Base-by-base conservation (phyloP, 2,329 filamentous ascomycete genomes). In the Botryotinia calthae region DNA sequence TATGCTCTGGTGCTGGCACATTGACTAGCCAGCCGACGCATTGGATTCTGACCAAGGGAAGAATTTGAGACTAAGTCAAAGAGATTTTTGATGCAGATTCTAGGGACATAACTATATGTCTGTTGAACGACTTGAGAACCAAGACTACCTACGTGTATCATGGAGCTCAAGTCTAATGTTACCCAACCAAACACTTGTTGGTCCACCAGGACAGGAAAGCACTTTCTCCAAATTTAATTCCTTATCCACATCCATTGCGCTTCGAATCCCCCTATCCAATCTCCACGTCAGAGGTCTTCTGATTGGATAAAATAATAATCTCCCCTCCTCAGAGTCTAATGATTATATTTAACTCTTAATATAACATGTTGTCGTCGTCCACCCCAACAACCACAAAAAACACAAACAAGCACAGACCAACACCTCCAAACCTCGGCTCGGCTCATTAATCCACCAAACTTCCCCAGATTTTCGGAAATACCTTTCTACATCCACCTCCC, bases 401-500 rank as follows among this genome's bases (percentile, higher is more conserved):
- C 3, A 16, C 0, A n/a, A 5, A 62, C 1, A 28, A 44, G 59
- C 16, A 44, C 37, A 44, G 61, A 63, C 37, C n/a, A 28, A n/a
- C n/a, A 40, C 20, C 46, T 48, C 2, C 64, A 37, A 66, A 40
- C 64, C 64, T 66, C 64, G 64, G 64, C 25, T 66, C 44, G 51
- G 51, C 7, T 46, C 44, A 46, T 22, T 22, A 18, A 20, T 9
- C 2, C 14, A n/a, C n/a, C 31, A 20, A 66, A 28, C 66, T 69
- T 59, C 66, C 66, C 66, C 66, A 61, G 66, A 61, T 69, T 69
- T 69, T 69, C 66, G 56, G 34, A 59, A 56, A 31, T 40, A 25
- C 34, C 58, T 61, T 61, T 14, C 25, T 54, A 54, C 48, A 25
- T 25, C 12, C 14, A n/a, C 14, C 59, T 62, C 34, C 34, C 8